Evolutionary conservation across 257 asterid genomes (phyloP), one percentile per base, ranked within the genome.

Genomic region (Osmanthus fragrans): DNA sequence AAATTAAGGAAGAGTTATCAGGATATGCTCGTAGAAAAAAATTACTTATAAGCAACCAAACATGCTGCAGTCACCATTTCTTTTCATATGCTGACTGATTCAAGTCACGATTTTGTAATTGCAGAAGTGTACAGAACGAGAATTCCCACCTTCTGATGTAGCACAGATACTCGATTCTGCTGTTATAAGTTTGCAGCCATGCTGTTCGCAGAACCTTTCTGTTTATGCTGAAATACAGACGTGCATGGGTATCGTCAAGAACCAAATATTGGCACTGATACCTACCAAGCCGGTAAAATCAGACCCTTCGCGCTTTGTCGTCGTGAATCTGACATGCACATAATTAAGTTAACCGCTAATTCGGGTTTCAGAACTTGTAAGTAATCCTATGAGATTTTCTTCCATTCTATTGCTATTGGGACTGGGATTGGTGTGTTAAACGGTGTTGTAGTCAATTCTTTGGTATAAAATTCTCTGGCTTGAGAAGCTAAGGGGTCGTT

Each of bases 171-270:
- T 70, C 45, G 98, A 96, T 82, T 96, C 97, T 40, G 99, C 97
- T 0, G 97, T 92, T 33, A 86, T 95, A 40, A 89, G 92, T 68
- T 84, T 96, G 82, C 95, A 88, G 78, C 97, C 98, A 25, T 88
- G 87, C 85, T 90, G 97, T 83, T 85, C 94, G 16, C 90, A 89
- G 66, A 96, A 93, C 83, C 89, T 92, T 51, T 92, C 97, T 1
- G 83, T 92, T 64, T 96, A 92, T 84, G 85, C 90, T 2, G 98
- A 96, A 79, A 93, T 96, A 84, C 97, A 92, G 78, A 92, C 93
- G 83, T 93, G 99, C 81, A 90, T 96, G 87, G 97, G 99, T 72
- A 71, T 71, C 37, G 27, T 71, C 63, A 42, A 19, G 75, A 71
- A 71, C 75, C 63, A 71, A 83, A 96, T 96, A 80, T 80, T 93